These are phyloP conservation scores for Neurospora tetrasperma DNA, from an alignment of 495 filamentous ascomycete species.

Conservation along the genomic window DNA sequence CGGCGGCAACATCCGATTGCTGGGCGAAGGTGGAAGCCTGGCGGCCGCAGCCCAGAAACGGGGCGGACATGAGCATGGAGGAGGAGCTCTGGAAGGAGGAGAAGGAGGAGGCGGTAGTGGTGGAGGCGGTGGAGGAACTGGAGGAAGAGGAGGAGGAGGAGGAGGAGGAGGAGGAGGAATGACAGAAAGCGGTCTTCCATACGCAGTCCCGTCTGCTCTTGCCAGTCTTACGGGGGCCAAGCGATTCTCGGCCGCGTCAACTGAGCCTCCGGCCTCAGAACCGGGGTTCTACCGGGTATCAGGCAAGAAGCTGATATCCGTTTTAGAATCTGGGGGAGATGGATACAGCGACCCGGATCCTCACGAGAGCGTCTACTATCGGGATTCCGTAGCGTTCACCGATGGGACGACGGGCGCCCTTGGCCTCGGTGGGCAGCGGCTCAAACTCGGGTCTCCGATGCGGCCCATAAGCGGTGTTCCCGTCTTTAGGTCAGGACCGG, in stretches of 20 bases:
- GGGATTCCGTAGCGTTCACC: conserved; percentile 37
- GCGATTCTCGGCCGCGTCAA: conserved; percentile 37
- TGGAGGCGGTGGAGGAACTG: conserved; percentile 17
- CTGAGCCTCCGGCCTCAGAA: conserved; percentile 25
- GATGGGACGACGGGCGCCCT: conserved; percentile 16
- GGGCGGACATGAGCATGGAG: background rate
- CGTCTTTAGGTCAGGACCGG: conserved; percentile 34
- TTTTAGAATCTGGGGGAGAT: conserved; percentile 58
- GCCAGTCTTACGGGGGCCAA: conserved; percentile 35
- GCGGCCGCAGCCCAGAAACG: background rate
- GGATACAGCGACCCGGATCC: conserved; percentile 55
- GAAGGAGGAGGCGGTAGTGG: conserved; percentile 6
- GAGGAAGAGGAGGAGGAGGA: background rate
- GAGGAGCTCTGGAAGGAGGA: background rate
- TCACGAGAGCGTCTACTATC: conserved; percentile 38
- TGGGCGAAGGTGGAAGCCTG: conserved; percentile 19
- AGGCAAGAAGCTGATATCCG: conserved; percentile 62
- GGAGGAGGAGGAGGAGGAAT: conserved; percentile 20
- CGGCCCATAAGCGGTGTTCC: conserved; percentile 36
- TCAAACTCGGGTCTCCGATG: conserved; percentile 38
- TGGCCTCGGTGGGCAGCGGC: conserved; percentile 3
- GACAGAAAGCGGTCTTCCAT: conserved; percentile 41
- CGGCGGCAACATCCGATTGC: conserved; percentile 18
- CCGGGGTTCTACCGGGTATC: conserved; percentile 49
- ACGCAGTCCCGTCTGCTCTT: conserved; percentile 47